Conservation (phyloP, 2,329 filamentous ascomycete genomes). For the Paecilomyces niveus region DNA sequence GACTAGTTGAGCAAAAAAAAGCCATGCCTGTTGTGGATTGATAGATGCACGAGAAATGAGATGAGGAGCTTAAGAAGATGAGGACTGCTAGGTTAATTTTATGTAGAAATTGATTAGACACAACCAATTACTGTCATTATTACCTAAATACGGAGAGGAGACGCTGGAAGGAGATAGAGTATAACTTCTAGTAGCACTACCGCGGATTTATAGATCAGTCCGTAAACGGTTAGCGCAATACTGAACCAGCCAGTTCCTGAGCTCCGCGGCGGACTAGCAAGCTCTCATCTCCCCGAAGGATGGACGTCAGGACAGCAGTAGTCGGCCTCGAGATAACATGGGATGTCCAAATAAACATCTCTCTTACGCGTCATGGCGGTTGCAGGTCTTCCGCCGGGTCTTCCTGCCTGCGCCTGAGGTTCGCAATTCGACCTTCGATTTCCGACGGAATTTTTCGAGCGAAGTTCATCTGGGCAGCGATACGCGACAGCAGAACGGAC, state of each 20-base stretch:
- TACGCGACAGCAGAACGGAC: background rate
- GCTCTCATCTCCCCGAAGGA: background rate
- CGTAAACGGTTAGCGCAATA: background rate
- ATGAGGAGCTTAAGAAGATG: too few relatives aligned
- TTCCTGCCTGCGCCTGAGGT: slow-evolving; percentile 6
- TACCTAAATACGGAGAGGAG: too few relatives aligned
- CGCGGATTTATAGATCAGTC: background rate
- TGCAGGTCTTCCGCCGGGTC: slow-evolving; percentile 18
- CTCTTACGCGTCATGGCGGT: slow-evolving; percentile 26
- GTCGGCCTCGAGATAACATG: slow-evolving; percentile 12
- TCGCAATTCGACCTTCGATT: background rate
- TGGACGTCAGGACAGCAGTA: background rate
- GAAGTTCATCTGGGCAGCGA: slow-evolving; percentile 1
- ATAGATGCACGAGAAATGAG: too few relatives aligned
- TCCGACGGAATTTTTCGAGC: slow-evolving; percentile 10
- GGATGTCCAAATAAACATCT: slow-evolving; percentile 16
- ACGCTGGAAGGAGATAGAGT: too few relatives aligned
- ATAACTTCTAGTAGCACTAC: too few relatives aligned
- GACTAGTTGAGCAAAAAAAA: too few relatives aligned
- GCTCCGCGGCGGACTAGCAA: background rate
- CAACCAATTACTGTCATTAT: too few relatives aligned
- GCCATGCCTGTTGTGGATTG: too few relatives aligned
- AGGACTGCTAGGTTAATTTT: too few relatives aligned
- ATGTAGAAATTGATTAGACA: too few relatives aligned
- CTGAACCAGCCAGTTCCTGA: background rate